Evolutionary conservation across 169 alveolate genomes (phyloP).

Genomic region (Theileria luwenshuni): DNA sequence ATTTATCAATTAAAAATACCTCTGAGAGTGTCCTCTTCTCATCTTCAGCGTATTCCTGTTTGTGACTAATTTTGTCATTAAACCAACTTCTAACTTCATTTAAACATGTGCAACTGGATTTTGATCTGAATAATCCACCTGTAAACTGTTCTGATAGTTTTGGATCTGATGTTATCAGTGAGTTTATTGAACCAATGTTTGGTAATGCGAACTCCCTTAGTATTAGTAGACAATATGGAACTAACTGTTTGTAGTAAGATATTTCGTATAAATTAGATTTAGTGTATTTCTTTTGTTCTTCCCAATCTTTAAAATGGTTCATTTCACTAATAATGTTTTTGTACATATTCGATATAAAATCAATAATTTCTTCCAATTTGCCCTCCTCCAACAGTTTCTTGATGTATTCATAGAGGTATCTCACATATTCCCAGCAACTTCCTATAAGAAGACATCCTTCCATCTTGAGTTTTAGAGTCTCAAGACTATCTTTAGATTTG

Average conservation of each 20-base stretch:
- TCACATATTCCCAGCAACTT: slow-evolving; percentile 44
- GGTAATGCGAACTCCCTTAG: slow-evolving; percentile 2
- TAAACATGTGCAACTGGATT: background rate
- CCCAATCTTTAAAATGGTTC: too few species aligned
- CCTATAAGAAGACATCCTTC: slow-evolving; percentile 29
- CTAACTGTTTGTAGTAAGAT: too few species aligned
- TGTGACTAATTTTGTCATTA: background rate
- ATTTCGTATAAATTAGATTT: too few species aligned
- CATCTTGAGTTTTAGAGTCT: background rate
- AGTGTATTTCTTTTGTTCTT: too few species aligned
- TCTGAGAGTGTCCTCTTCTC: background rate
- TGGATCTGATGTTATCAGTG: background rate
- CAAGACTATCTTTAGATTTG: background rate
- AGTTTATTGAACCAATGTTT: background rate
- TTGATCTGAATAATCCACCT: background rate
- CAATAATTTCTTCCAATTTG: background rate
- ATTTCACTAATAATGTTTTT: slow-evolving; percentile 14
- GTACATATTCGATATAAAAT: slow-evolving; percentile 7
- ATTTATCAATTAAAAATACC: background rate
- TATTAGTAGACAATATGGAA: background rate
- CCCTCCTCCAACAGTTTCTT: background rate
- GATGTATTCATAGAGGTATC: slow-evolving; percentile 32
- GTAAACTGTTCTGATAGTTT: background rate
- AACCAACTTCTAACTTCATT: background rate
- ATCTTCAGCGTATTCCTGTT: background rate